Percentiles rank a stretch among this genome's conserved stretches.
phyloP scores from a whole-genome alignment of 495 filamentous ascomycete species.

The Penicillium pancosmium region DNA sequence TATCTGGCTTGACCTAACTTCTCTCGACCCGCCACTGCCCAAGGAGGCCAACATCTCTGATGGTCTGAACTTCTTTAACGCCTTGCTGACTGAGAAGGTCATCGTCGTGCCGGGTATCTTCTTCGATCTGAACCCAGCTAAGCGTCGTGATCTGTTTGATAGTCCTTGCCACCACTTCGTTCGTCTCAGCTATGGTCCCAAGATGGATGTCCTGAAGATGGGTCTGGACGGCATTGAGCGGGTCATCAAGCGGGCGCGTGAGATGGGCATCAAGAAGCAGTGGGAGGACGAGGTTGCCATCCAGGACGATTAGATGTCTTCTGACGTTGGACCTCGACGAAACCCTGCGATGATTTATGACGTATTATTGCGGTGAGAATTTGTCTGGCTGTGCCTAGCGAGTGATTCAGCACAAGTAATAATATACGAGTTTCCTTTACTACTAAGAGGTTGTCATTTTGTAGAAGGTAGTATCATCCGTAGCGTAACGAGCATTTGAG shows the following conservation, averaged over 20 bases:
- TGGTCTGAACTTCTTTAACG: conserved; percentile 95
- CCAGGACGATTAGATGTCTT: conserved; percentile 37
- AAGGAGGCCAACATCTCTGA: conserved; percentile 71
- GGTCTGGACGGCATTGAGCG: conserved; percentile 90
- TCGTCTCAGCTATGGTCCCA: conserved; percentile 86
- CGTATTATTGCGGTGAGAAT: neutral
- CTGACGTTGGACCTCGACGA: neutral
- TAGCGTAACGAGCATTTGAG: too few species aligned
- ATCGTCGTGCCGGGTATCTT: conserved; percentile 93
- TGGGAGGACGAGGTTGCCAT: conserved; percentile 49
- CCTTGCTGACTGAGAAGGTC: conserved; percentile 86
- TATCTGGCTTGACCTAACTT: conserved; percentile 73
- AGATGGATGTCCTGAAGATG: conserved; percentile 81
- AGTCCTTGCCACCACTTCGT: conserved; percentile 96
- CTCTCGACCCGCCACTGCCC: conserved; percentile 43
- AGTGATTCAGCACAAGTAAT: neutral
- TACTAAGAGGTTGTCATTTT: neutral
- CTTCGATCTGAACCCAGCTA: conserved; percentile 84
- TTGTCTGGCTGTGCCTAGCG: conserved; percentile 1
- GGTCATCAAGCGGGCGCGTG: conserved; percentile 55
- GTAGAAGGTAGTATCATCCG: neutral
- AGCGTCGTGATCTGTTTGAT: conserved; percentile 88
- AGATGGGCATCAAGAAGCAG: conserved; percentile 26
- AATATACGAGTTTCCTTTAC: conserved; percentile 1
- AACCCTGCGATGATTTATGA: conserved; percentile 4